phyloP scores from a whole-genome alignment of 257 asterid species.

The Paulownia fortunei region DNA sequence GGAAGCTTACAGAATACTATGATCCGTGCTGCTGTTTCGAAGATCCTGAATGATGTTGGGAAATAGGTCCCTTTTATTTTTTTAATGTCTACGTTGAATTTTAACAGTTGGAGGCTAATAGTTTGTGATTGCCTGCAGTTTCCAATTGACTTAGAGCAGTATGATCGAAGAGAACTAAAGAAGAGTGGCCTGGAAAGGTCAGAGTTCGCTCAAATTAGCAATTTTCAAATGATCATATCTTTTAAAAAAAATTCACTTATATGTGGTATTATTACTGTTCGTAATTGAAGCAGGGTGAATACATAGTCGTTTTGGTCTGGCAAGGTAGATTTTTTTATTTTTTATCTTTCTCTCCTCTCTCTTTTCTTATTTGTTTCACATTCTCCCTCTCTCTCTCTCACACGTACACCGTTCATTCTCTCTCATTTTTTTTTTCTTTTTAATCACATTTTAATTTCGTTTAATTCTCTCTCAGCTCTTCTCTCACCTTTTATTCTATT shows the following conservation, averaged over 20 bases:
- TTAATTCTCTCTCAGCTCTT: not conserved
- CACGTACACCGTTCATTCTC: not conserved
- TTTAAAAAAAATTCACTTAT: not conserved
- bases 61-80: not conserved
- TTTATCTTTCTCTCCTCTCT: not conserved
- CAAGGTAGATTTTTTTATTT: constrained; percentile 8
- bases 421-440: not conserved
- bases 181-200: constrained; percentile 96
- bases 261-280: constrained; percentile 6
- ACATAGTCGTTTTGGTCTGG: not conserved
- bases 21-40: constrained; percentile 83
- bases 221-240: not conserved
- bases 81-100: not conserved
- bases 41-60: constrained; percentile 82
- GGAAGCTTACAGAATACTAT: constrained; percentile 95
- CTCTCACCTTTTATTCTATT: not conserved
- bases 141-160: constrained; percentile 89
- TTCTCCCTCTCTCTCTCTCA: not conserved
- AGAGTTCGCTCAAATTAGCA: constrained; percentile 22
- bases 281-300: not conserved
- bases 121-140: constrained; percentile 59
- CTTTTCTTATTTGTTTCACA: not conserved
- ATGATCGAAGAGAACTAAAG: constrained; percentile 81
- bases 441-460: not conserved
- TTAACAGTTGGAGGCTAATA: constrained; percentile 30